Conservation (phyloP, 768 basidiomycete species). For the Russula virescens region DNA sequence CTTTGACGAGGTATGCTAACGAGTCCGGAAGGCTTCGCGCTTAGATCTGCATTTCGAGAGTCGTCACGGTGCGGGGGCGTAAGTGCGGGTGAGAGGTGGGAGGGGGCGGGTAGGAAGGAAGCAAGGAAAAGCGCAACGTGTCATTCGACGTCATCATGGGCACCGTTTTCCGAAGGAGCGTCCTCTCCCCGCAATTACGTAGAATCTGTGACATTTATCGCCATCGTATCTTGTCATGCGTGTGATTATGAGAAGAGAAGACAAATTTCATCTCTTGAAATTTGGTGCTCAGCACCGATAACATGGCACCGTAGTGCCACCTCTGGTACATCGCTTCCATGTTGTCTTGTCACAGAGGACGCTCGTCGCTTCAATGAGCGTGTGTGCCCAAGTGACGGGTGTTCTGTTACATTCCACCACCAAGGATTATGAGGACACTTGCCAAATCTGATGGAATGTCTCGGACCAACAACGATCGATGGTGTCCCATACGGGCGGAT, state of each 20-base stretch:
- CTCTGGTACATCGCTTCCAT: too few relatives aligned
- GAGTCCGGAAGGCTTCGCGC: conserved; percentile 9
- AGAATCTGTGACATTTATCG: neutral
- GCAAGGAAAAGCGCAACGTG: neutral
- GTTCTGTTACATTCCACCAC: too few relatives aligned
- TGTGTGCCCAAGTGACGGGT: too few relatives aligned
- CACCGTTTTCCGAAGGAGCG: conserved; percentile 8
- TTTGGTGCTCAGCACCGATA: too few relatives aligned
- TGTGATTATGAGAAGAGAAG: neutral
- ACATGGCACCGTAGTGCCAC: too few relatives aligned
- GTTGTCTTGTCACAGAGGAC: too few relatives aligned
- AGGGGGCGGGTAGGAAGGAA: too few relatives aligned
- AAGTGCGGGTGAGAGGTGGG: neutral
- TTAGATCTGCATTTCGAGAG: neutral
- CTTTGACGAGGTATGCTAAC: neutral
- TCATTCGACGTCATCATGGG: conserved; percentile 7
- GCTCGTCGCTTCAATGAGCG: too few relatives aligned
- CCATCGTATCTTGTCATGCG: neutral
- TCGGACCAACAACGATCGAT: neutral
- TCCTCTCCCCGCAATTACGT: conserved; percentile 18
- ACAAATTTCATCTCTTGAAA: neutral
- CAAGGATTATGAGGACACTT: too few relatives aligned
- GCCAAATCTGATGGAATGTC: neutral
- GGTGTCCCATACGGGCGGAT: neutral
- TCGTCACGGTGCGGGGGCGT: conserved; percentile 4